Percentiles rank a stretch among this genome's conserved stretches.
Evolutionary conservation across 2,329 filamentous ascomycete genomes (phyloP).

Genomic region (Delphinella strobiligena): DNA sequence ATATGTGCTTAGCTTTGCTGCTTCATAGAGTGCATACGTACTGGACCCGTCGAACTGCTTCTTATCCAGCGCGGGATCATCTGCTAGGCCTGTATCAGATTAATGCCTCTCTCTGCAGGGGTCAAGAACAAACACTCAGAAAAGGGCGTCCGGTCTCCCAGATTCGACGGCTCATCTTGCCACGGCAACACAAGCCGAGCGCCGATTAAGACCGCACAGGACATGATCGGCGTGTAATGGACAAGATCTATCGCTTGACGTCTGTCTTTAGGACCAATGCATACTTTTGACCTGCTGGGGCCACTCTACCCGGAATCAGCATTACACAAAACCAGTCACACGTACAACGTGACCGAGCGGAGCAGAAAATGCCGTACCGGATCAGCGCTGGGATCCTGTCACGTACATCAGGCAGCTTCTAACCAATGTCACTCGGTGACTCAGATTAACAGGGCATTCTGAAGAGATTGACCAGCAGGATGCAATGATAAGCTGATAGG

Average conservation of each 20-base stretch:
- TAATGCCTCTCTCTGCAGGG: not conserved
- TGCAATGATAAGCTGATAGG: not conserved
- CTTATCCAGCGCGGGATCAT: not conserved
- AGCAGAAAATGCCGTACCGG: not conserved
- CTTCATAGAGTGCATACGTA: not conserved
- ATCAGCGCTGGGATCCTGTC: not conserved
- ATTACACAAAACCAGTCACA: not conserved
- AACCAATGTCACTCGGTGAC: too few relatives aligned
- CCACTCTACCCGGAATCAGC: not conserved
- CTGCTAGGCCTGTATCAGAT: not conserved
- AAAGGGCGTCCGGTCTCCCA: too few relatives aligned
- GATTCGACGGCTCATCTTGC: too few relatives aligned
- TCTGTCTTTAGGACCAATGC: not conserved
- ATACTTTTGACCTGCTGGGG: not conserved
- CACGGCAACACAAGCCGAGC: not conserved
- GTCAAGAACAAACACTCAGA: not conserved
- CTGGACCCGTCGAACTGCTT: not conserved
- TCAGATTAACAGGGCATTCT: not conserved
- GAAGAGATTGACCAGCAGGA: not conserved
- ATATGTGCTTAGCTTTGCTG: not conserved
- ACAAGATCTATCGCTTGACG: not conserved
- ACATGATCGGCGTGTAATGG: not conserved
- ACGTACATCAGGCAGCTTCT: too few relatives aligned
- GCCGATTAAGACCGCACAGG: not conserved
- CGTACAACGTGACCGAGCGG: not conserved